Base-by-base conservation (phyloP, 1,284 basidiomycete genomes). In the Ustilago cynodontis region DNA sequence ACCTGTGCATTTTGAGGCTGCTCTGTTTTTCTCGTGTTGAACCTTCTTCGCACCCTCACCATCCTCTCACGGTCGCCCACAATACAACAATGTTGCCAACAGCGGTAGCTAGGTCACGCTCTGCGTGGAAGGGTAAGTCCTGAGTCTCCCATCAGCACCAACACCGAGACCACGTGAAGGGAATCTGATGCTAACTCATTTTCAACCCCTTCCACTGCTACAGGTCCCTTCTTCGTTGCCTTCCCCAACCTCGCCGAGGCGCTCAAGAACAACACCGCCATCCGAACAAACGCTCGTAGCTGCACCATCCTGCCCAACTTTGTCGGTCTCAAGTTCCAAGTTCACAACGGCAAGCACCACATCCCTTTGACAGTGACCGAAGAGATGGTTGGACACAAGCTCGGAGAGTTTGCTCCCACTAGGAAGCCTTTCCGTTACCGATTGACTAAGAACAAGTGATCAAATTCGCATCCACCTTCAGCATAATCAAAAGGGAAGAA, bases 371-470 rank as follows among this genome's bases (percentile, higher is more conserved):
- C 89, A 37, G 89, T 99, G 66, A 94, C 93, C 14, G 94, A 96
- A 86, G 95, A 98, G 86, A 98, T 98, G 95, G 94, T 99, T 2
- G 96, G 96, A 0, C 95, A 98, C 86, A 98, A 99, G 87, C 87
- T 99, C 62, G 96, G 96, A 58, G 95, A 98, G 88, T 98, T 98
- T 87, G 89, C 94, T 20, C 90, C 92, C 69, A 98, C 95, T 47
- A 91, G 93, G 87, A 89, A 89, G 82, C 87, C 86, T 59, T 90
- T 89, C 83, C 76, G 80, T 37, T 86, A 84, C 74, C 78, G 72
- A 39, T 55, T 76, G 51, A 80, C 78, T 4, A 82, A 82, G 76
- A 82, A 82, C 80, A 82, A 80, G 71, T 82, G 49, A 64, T 26
- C 33, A 31, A 14, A 20, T 11, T 31, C 56, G 20, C 18, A 43